Base-by-base conservation (phyloP, 2,329 filamentous ascomycete species). In the Alternaria sp. region DNA sequence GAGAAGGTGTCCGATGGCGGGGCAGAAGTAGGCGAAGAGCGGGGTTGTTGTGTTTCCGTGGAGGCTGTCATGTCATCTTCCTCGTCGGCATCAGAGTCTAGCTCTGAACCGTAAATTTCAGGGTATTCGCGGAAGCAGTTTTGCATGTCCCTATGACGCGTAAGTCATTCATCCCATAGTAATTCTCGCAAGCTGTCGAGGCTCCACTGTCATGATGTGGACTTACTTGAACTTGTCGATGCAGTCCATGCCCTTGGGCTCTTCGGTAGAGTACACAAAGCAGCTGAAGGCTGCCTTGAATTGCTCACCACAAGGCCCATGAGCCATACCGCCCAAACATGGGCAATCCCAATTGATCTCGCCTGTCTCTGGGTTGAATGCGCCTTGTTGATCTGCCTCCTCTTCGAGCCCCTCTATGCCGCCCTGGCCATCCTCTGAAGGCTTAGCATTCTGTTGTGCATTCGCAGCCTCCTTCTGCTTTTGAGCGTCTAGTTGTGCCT, bases 281-380 rank as follows among this genome's bases (percentile, higher is more conserved):
- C 95, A 99, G 86, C 93, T 97, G 74, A 99, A 99, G 0, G 95
- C 95, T 25, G 90, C 89, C 84, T 90, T 93, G 86, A 99, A 99
- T 75, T 98, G 90, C 78, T 96, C 92, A 49, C 95, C 95, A 78
- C 95, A 99, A 55, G 95, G 95, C 0, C 95, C 95, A 76, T 97
- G 83, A 8, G 95, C 95, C 95, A 99, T 99, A 54, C 95, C 95
- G 50, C 95, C 95, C 34, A 99, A 84, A 79, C 95, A 99, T 16
- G 95, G 95, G 81, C 95, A 99, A 79, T 98, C 95, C 95, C 95
- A 99, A 85, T 99, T 99, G 82, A 99, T 99, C 86, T 99, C 95
- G 70, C 95, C 95, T 10, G 95, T 99, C 83, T 98, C 95, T 3
- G 94, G 93, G 81, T 99, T 97, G 84, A 98, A 99, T 1, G 95